Base-by-base conservation (phyloP, 768 basidiomycete species). In the Pluteus cervinus region DNA sequence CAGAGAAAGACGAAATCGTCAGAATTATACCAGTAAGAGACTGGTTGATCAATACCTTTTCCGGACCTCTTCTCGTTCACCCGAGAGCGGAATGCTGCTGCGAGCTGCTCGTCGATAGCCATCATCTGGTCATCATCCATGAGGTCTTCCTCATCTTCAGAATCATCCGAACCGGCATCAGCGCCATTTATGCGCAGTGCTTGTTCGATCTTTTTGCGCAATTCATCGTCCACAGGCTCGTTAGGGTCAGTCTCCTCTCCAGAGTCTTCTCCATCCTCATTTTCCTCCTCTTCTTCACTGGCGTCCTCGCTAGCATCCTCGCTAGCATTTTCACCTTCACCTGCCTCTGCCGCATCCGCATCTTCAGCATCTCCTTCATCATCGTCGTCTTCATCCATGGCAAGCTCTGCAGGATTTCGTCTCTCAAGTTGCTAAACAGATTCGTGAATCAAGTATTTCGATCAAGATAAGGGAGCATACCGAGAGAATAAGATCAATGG, bases 111-210 rank as follows among this genome's bases (percentile, higher is more conserved):
- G 53, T 99, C 94, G 18, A 98, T 77, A 23, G 85, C 86, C 71
- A 98, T 81, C 94, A 99, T 99, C 62, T 96, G 89, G 17, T 98
- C 93, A 53, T 99, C 94, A 54, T 96, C 86, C 81, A 94, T 83
- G 20, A 81, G 62, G 33, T 86, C 84, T 43, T 81, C 79, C 10
- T 78, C 78, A 26, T 72, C 71, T 24, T 69, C 77, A 31, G 78
- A 76, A 15, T 76, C 75, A 6, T 74, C 74, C 11, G 73, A 69
- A 2, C 67, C 73, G 14, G 71, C 71, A 24, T 73, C 71, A 24
- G 79, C 60, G 5, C 76, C 79, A 46, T 75, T 79, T 9, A 71
- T 71, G 14, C 70, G 69, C 3, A 84, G 58, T 3, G 74, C 80
- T 43, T 79, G 74, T 52, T 76, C 69, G 25, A 80, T 81, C 50